Percentiles rank a stretch among this genome's conserved stretches.
phyloP scores from a whole-genome alignment of 257 asterid species.

The Solanum appendiculatum region DNA sequence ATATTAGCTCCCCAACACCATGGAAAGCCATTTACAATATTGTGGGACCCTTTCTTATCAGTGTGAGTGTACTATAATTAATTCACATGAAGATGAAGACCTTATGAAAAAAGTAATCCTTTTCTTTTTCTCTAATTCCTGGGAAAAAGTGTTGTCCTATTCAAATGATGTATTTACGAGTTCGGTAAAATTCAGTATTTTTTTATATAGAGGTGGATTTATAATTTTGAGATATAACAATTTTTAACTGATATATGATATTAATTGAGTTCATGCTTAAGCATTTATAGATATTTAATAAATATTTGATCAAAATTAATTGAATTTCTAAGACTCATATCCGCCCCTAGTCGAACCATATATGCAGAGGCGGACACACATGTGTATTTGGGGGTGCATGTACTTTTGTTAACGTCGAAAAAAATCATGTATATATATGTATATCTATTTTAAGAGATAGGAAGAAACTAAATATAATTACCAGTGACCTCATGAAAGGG shows the following conservation, averaged over 20 bases:
- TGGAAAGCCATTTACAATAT: not conserved
- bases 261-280: not conserved
- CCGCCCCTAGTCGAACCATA: not conserved
- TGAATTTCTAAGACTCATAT: no score
- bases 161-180: not conserved
- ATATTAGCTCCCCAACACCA: not conserved
- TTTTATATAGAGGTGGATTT: no score
- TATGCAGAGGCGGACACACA: no score
- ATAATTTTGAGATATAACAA: no score
- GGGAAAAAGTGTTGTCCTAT: not conserved
- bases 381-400: no score
- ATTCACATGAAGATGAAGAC: not conserved
- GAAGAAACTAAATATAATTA: no score
- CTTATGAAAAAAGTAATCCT: not conserved
- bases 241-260: not conserved
- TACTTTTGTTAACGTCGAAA: no score
- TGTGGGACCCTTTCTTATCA: not conserved
- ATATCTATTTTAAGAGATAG: no score
- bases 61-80: not conserved
- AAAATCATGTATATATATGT: no score
- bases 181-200: no score
- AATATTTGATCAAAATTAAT: not conserved
- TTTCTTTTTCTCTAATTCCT: not conserved
- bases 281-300: no score
- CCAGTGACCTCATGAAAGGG: no score